Percentiles rank a stretch among this genome's conserved stretches.
phyloP scores from a whole-genome alignment of 1,284 basidiomycete species.

The Tausonia pullulans region DNA sequence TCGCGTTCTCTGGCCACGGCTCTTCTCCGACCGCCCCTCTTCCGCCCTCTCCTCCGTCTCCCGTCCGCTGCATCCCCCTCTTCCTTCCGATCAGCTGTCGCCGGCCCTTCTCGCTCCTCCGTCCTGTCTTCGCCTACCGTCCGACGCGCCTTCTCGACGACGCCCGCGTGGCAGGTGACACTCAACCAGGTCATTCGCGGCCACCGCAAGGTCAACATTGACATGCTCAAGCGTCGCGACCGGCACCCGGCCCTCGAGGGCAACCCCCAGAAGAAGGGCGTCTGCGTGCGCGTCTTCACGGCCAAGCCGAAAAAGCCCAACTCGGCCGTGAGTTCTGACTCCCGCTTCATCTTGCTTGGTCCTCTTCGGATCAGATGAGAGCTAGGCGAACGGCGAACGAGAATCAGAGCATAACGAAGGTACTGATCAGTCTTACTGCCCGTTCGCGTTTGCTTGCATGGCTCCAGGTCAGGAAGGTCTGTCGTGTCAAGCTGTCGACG shows the following conservation, averaged over 20 bases:
- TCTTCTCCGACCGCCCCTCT: background rate
- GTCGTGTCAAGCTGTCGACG: slow-evolving; percentile 81
- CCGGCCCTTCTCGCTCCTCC: slow-evolving; percentile 48
- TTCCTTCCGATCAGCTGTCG: slow-evolving; percentile 78
- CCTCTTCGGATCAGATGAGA: too few relatives aligned
- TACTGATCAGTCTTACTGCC: too few relatives aligned
- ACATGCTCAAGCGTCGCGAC: background rate
- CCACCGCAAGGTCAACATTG: background rate
- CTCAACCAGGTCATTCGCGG: slow-evolving; percentile 24
- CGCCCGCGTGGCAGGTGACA: slow-evolving; percentile 18
- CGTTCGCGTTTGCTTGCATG: too few relatives aligned
- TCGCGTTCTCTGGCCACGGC: too few relatives aligned
- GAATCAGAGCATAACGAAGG: too few relatives aligned
- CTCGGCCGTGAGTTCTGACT: slow-evolving; percentile 56
- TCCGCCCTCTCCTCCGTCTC: slow-evolving; percentile 12
- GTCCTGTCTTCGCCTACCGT: background rate
- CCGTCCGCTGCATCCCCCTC: slow-evolving; percentile 59
- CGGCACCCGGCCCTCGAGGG: slow-evolving; percentile 39
- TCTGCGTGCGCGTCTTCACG: slow-evolving; percentile 71
- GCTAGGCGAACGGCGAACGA: too few relatives aligned
- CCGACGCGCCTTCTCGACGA: slow-evolving; percentile 19
- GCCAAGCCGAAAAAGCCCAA: slow-evolving; percentile 96
- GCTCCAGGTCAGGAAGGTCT: slow-evolving; percentile 61
- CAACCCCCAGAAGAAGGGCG: slow-evolving; percentile 78
- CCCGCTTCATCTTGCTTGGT: background rate